Evolutionary conservation across 805 yeast genomes (phyloP), one percentile per base, ranked within the genome.

Genomic region (Yarrowia sp.): DNA sequence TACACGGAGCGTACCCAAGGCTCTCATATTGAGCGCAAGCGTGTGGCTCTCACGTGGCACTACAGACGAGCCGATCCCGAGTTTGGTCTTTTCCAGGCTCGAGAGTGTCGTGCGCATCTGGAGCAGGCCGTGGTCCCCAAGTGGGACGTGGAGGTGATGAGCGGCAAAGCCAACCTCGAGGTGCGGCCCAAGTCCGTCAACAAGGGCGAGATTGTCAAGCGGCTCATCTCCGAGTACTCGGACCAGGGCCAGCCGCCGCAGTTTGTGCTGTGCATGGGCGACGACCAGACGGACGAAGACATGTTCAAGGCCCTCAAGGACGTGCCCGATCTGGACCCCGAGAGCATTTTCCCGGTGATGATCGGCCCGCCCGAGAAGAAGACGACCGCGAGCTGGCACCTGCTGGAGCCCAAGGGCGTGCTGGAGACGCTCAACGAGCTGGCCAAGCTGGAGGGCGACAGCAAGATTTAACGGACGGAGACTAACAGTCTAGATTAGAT

Each of bases 21-120:
- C 7, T 81, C 97, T 0, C 81, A 81, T 66, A 86, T 88, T 56
- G 99, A 94, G 74, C 81, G 81, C 69, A 94, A 94, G 73, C 86
- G 90, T 69, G 97, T 93, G 16, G 98, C 99, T 0, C 75, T 94
- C 60, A 93, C 98, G 1, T 94, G 99, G 99, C 99, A 94, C 74
- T 94, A 93, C 72, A 83, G 99, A 68, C 81, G 96, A 61, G 84
- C 97, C 1, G 99, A 92, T 68, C 98, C 98, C 0, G 97, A 88
- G 64, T 81, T 90, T 67, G 99, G 99, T 29, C 84, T 80, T 44
- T 93, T 82, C 76, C 96, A 90, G 74, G 96, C 97, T 0, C 77
- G 81, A 14, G 83, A 85, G 71, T 81, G 94, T 69, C 81, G 86
- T 65, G 79, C 84, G 21, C 86, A 86, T 64, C 74, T 94, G 65